Conservation (phyloP, 768 basidiomycete species). For the Suillus ampliporus region DNA sequence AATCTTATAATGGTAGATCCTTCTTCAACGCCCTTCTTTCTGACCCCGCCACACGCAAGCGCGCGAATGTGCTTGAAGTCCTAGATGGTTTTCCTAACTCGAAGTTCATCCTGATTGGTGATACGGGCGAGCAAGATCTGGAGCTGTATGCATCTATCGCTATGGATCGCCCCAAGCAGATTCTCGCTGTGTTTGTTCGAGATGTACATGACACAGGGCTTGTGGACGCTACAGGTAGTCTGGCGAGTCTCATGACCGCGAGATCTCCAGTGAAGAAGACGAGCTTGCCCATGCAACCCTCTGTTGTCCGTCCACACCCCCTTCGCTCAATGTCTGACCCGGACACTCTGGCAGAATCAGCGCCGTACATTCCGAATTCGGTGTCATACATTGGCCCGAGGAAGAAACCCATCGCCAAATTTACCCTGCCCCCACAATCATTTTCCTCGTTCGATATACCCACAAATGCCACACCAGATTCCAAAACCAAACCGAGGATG, state of each 20-base stretch:
- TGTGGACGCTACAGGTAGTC: slow-evolving; percentile 67
- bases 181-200: slow-evolving; percentile 83
- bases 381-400: background rate
- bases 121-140: slow-evolving; percentile 94
- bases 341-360: background rate
- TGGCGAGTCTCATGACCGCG: slow-evolving; percentile 8
- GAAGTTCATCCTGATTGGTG: slow-evolving; percentile 85
- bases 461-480: slow-evolving; percentile 28
- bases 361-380: background rate
- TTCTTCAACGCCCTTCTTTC: slow-evolving; percentile 84
- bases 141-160: slow-evolving; percentile 88
- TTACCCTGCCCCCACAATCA: slow-evolving; percentile 1
- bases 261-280: slow-evolving; percentile 16
- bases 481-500: slow-evolving; percentile 14
- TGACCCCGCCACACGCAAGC: slow-evolving; percentile 84
- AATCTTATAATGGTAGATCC: slow-evolving; percentile 84
- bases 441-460: slow-evolving; percentile 12
- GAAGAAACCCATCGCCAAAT: background rate
- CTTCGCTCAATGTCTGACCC: slow-evolving; percentile 11
- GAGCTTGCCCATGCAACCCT: slow-evolving; percentile 9
- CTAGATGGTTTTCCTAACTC: slow-evolving; percentile 76
- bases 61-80: slow-evolving; percentile 77
- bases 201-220: slow-evolving; percentile 60
- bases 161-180: slow-evolving; percentile 65
- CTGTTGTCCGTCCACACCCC: background rate